These are phyloP conservation scores for Xylariomycetidae sp. DNA, from an alignment of 2,329 filamentous ascomycete genomes.

Conservation along the genomic window DNA sequence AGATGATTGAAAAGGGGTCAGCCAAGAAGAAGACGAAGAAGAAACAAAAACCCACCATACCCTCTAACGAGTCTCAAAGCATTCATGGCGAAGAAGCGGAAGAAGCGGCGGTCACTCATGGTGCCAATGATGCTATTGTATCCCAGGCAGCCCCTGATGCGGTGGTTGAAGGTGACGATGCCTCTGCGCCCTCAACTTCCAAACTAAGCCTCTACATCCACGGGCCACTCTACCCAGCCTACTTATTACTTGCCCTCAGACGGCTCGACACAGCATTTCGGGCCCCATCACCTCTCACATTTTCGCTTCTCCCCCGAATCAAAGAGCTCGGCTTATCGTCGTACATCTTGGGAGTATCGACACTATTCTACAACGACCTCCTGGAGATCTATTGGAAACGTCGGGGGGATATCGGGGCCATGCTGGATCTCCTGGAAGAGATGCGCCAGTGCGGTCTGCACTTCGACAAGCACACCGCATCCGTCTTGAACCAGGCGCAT, in stretches of 20 bases:
- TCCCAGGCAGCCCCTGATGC: too few relatives aligned
- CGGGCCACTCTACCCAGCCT: slow-evolving; percentile 60
- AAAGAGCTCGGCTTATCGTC: slow-evolving; percentile 64
- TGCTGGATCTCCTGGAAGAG: slow-evolving; percentile 56
- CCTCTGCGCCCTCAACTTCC: too few relatives aligned
- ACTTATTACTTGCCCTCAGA: slow-evolving; percentile 52
- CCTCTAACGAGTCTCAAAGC: too few relatives aligned
- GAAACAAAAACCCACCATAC: neutral
- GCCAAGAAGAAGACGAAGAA: slow-evolving; percentile 1
- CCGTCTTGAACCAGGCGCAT: slow-evolving; percentile 30
- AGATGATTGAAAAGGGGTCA: neutral
- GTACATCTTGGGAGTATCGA: slow-evolving; percentile 67
- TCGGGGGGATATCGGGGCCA: slow-evolving; percentile 51
- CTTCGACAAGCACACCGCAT: slow-evolving; percentile 46
- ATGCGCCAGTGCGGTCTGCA: slow-evolving; percentile 61
- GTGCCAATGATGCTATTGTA: too few relatives aligned
- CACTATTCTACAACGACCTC: slow-evolving; percentile 65
- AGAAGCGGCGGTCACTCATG: too few relatives aligned
- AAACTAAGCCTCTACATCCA: slow-evolving; percentile 49
- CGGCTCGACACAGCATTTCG: slow-evolving; percentile 54
- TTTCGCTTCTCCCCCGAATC: slow-evolving; percentile 61
- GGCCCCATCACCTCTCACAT: slow-evolving; percentile 52
- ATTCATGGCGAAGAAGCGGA: too few relatives aligned
- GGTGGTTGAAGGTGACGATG: too few relatives aligned
- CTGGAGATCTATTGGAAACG: slow-evolving; percentile 58